These are phyloP conservation scores for Mastigamoeba balamuthi DNA, from an alignment of 78 protist genomes.

Conservation along the genomic window DNA sequence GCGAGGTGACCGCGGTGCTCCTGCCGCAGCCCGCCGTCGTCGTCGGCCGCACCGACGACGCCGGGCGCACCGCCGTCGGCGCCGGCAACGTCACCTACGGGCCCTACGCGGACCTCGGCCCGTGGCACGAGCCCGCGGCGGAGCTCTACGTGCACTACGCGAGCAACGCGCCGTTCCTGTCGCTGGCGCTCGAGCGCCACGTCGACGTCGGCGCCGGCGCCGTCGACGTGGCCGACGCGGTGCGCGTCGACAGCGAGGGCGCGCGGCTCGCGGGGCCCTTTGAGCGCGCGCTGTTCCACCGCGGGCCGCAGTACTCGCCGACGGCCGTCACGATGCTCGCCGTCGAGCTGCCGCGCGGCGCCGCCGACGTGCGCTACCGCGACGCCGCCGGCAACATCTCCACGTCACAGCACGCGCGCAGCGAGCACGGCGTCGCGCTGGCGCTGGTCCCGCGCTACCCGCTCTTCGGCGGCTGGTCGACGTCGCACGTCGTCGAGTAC, in stretches of 20 bases:
- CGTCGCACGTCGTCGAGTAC: slow-evolving; percentile 11
- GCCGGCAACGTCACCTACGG: slow-evolving; percentile 43
- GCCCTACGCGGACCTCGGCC: slow-evolving; percentile 21
- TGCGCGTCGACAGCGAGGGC: slow-evolving; percentile 13
- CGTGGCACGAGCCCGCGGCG: not conserved
- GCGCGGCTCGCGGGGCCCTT: slow-evolving; percentile 28
- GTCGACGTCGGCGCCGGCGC: not conserved
- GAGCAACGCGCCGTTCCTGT: slow-evolving; percentile 8
- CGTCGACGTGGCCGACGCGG: slow-evolving; percentile 2
- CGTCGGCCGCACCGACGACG: not conserved
- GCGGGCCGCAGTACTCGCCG: not conserved
- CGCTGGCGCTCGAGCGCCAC: not conserved
- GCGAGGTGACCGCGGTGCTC: not conserved
- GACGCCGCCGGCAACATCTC: slow-evolving; percentile 63
- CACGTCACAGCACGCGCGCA: not conserved
- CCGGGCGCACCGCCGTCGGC: no score
- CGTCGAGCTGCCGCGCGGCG: slow-evolving; percentile 16
- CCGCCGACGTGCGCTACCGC: slow-evolving; percentile 45
- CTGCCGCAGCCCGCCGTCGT: not conserved
- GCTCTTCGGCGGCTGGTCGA: slow-evolving; percentile 61
- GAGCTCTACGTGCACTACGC: slow-evolving; percentile 19
- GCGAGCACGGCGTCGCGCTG: not conserved
- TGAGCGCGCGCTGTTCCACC: slow-evolving; percentile 23
- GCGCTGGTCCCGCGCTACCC: slow-evolving; percentile 47
- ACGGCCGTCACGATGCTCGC: not conserved